phyloP scores from a whole-genome alignment of 2,329 filamentous ascomycete species.

The Pseudonectria foliicola region DNA sequence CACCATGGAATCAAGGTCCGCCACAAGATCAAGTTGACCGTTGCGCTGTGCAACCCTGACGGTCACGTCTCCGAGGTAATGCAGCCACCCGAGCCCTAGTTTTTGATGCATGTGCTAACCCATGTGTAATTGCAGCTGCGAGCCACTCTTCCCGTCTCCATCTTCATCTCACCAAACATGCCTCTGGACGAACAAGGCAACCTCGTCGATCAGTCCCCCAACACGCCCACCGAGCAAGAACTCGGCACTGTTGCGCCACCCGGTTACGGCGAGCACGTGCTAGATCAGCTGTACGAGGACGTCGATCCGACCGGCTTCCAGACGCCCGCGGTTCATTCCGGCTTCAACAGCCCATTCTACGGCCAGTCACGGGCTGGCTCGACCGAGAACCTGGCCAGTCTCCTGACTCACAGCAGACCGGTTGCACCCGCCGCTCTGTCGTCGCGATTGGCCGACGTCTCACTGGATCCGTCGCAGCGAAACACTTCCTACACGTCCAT shows the following conservation, averaged over 20 bases:
- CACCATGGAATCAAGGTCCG: slow-evolving; percentile 83
- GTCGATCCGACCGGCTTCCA: slow-evolving; percentile 76
- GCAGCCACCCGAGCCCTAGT: slow-evolving; percentile 11
- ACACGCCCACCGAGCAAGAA: slow-evolving; percentile 40
- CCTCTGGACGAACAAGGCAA: slow-evolving; percentile 83
- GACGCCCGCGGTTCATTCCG: slow-evolving; percentile 63
- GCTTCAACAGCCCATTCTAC: slow-evolving; percentile 75
- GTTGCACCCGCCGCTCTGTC: slow-evolving; percentile 48
- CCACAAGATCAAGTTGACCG: slow-evolving; percentile 86
- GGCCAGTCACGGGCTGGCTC: slow-evolving; percentile 68
- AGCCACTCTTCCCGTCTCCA: slow-evolving; percentile 80
- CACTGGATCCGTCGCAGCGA: slow-evolving; percentile 39
- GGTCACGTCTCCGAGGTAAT: slow-evolving; percentile 85
- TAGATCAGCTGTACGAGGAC: slow-evolving; percentile 87
- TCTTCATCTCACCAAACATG: slow-evolving; percentile 94
- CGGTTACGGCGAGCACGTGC: slow-evolving; percentile 79
- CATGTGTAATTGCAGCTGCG: slow-evolving; percentile 50
- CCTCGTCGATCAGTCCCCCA: slow-evolving; percentile 55
- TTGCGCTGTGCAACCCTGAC: slow-evolving; percentile 90
- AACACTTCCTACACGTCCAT: slow-evolving; percentile 41
- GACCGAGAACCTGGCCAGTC: slow-evolving; percentile 64
- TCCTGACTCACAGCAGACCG: slow-evolving; percentile 30
- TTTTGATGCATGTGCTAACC: slow-evolving; percentile 5
- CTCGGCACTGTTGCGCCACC: slow-evolving; percentile 72
- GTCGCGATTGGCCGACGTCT: slow-evolving; percentile 64